Percentiles rank a stretch among this genome's conserved stretches.
These are phyloP conservation scores for Aspergillus nanangensis DNA, from an alignment of 495 filamentous ascomycete genomes.

Conservation along the genomic window DNA sequence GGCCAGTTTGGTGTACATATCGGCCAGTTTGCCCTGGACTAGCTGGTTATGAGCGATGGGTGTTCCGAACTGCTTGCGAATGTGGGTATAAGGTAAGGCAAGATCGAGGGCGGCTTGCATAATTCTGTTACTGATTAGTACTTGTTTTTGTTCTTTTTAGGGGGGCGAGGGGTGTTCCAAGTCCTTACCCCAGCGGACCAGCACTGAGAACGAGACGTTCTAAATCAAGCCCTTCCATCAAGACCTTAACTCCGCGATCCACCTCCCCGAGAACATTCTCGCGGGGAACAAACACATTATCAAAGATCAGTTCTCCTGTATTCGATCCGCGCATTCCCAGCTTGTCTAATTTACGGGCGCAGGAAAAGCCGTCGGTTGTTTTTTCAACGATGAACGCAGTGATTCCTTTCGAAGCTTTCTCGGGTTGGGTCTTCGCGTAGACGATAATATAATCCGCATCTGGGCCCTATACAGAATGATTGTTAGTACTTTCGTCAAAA, in stretches of 20 bases:
- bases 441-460: conserved; percentile 87
- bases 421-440: conserved; percentile 90
- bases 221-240: conserved; percentile 95
- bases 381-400: conserved; percentile 90
- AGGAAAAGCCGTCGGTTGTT: conserved; percentile 69
- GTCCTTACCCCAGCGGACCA: conserved; percentile 68
- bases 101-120: conserved; percentile 93
- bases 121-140: conserved; percentile 48
- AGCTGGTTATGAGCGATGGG: conserved; percentile 94
- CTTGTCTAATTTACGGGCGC: conserved; percentile 91
- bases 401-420: conserved; percentile 82
- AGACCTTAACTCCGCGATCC: conserved; percentile 78
- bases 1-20: conserved; percentile 94
- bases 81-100: conserved; percentile 83
- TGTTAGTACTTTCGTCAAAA: no score
- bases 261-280: conserved; percentile 76
- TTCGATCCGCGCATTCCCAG: conserved; percentile 97
- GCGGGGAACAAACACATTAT: conserved; percentile 83
- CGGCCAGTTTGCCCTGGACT: conserved; percentile 87
- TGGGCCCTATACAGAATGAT: conserved; percentile 55
- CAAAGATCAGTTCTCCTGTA: conserved; percentile 91
- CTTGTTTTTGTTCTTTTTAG: neutral
- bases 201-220: conserved; percentile 90
- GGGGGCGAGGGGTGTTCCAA: neutral
- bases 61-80: conserved; percentile 78